These are phyloP conservation scores for Jimgerdemannia flammicorona DNA, from an alignment of 192 early-diverging fungal species.

Conservation along the genomic window DNA sequence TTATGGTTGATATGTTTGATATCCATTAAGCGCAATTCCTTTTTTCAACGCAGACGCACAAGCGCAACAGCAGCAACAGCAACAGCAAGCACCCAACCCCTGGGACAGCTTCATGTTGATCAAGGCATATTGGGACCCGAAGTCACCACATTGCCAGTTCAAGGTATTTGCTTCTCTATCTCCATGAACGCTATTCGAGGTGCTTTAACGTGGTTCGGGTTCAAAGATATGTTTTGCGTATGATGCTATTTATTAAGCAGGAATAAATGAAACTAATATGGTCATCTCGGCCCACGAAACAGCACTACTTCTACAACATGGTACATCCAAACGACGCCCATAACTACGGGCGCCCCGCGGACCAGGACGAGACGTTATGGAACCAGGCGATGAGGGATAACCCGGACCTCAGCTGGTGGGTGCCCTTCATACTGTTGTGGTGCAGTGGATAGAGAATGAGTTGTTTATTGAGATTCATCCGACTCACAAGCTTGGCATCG, in stretches of 20 bases:
- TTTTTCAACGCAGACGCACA: background rate
- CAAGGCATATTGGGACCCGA: conserved; percentile 75
- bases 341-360: conserved; percentile 69
- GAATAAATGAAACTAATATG: too few relatives aligned
- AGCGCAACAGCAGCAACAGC: conserved; percentile 15
- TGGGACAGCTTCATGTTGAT: conserved; percentile 66
- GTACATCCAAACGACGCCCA: conserved; percentile 83
- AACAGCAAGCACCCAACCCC: conserved; percentile 27
- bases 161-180: conserved; percentile 38
- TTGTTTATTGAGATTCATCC: background rate
- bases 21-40: background rate
- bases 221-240: background rate
- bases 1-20: too few relatives aligned
- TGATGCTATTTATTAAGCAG: too few relatives aligned
- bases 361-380: conserved; percentile 68
- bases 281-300: background rate
- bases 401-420: conserved; percentile 81
- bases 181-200: too few relatives aligned
- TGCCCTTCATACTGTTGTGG: background rate
- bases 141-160: conserved; percentile 74
- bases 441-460: background rate
- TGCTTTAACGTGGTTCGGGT: background rate
- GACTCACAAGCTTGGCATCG: background rate
- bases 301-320: conserved; percentile 96
- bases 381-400: conserved; percentile 82